Evolutionary conservation across 305 asterid species (phyloP).

Genomic region (Solanum chacoense): DNA sequence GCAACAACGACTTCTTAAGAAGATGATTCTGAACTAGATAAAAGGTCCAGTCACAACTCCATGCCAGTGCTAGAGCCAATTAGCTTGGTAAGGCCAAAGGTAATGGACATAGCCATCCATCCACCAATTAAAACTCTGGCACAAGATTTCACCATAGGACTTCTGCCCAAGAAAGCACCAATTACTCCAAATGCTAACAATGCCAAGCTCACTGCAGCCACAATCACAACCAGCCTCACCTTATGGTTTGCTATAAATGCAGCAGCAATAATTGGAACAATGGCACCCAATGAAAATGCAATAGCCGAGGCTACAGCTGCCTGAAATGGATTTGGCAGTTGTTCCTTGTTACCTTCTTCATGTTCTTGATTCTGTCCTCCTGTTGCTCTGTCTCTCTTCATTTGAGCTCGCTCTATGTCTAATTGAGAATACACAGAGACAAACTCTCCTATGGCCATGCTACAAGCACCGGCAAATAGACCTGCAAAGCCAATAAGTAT

Average conservation of each 20-base stretch:
- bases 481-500: slow-evolving; percentile 58
- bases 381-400: slow-evolving; percentile 21
- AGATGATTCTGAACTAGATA: not conserved
- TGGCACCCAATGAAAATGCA: slow-evolving; percentile 24
- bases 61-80: slow-evolving; percentile 9
- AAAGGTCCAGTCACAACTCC: slow-evolving; percentile 1
- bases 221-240: slow-evolving; percentile 25
- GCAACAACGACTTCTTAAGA: not conserved
- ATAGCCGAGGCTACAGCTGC: slow-evolving; percentile 21
- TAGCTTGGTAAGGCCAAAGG: slow-evolving; percentile 11
- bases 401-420: slow-evolving; percentile 44
- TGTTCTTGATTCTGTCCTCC: not conserved
- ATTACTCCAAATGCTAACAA: slow-evolving; percentile 23
- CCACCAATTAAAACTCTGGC: slow-evolving; percentile 29
- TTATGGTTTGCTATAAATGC: slow-evolving; percentile 18
- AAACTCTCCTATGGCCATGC: slow-evolving; percentile 77
- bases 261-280: slow-evolving; percentile 29
- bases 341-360: slow-evolving; percentile 1
- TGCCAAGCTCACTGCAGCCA: slow-evolving; percentile 22
- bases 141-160: slow-evolving; percentile 17
- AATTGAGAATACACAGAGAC: slow-evolving; percentile 52
- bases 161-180: slow-evolving; percentile 27
- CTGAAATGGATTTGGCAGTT: slow-evolving; percentile 21
- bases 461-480: slow-evolving; percentile 49
- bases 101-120: slow-evolving; percentile 32